Conservation (phyloP, 495 filamentous ascomycete genomes). For the Podospora pseudopauciseta region DNA sequence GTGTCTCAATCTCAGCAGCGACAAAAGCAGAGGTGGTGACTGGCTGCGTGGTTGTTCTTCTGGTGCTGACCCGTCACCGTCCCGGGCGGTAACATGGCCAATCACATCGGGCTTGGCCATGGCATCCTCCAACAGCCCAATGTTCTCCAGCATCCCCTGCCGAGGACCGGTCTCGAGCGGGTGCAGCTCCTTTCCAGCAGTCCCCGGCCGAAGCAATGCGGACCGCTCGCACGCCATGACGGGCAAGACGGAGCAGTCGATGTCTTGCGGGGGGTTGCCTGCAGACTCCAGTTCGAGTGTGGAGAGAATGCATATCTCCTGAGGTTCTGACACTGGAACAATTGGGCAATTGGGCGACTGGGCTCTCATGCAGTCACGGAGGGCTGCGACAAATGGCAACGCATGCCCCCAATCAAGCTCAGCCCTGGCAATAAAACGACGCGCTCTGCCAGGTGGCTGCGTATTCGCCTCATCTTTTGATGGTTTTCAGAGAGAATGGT, state of each 20-base stretch:
- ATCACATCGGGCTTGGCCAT: slow-evolving; percentile 30
- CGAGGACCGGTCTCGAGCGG: slow-evolving; percentile 13
- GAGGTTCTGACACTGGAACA: slow-evolving; percentile 13
- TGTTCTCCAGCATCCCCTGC: slow-evolving; percentile 24
- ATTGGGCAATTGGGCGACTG: slow-evolving; percentile 24
- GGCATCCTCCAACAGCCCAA: slow-evolving; percentile 21
- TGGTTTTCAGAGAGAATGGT: not conserved
- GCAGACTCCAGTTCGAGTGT: not conserved
- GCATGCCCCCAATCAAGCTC: slow-evolving; percentile 5
- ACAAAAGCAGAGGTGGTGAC: slow-evolving; percentile 6
- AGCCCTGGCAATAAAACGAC: not conserved
- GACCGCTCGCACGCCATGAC: slow-evolving; percentile 5
- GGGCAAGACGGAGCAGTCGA: not conserved
- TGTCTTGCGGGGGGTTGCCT: slow-evolving; percentile 8
- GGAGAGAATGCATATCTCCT: slow-evolving; percentile 13
- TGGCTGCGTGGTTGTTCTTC: slow-evolving; percentile 10
- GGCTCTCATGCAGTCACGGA: slow-evolving; percentile 20
- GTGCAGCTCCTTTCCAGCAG: slow-evolving; percentile 11
- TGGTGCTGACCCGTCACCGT: slow-evolving; percentile 32
- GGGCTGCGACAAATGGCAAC: not conserved
- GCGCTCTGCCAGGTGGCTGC: slow-evolving; percentile 19
- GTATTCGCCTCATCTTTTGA: not conserved
- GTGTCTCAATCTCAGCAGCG: slow-evolving; percentile 6
- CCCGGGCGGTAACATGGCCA: slow-evolving; percentile 43
- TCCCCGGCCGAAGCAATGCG: slow-evolving; percentile 13